Evolutionary conservation across 352 stramenopile genomes (phyloP), one percentile per base, ranked within the genome.

Genomic region (Elongisporangium anandrum): DNA sequence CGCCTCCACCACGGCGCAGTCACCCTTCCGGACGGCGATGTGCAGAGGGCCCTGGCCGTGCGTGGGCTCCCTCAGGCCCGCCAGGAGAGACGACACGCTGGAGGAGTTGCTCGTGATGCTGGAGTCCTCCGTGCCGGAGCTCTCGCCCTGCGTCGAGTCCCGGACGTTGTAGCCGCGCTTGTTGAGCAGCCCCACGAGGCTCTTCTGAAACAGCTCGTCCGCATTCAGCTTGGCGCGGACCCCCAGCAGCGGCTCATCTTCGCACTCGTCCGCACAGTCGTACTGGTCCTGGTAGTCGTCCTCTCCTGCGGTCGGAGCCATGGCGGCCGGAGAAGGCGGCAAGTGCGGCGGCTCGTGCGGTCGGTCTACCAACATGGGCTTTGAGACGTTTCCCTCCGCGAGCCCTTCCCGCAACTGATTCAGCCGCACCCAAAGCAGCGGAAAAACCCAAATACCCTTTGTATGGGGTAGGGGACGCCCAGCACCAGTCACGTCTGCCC

Each of bases 91-190:
- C 56, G 83, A 90, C 24, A 92, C 65, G 34, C 70, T 80, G 26
- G 80, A 88, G 24, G 66, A 69, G 5, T 66, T 79, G 61, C 78
- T 90, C 12, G 84, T 84, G 29, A 89, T 74, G 50, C 78, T 90
- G 47, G 66, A 72, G 17, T 69, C 79, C 29, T 67, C 63, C 17
- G 62, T 68, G 57, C 81, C 81, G 20, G 76, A 88, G 54, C 68
- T 78, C 61, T 90, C 80, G 4, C 73, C 59, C 54, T 64, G 59
- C 24, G 77, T 72, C 49, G 77, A 81, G 57, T 90, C 83, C 48
- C 78, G 74, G 55, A 94, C 72, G 60, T 94, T 94, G 68, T 94
- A 94, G 59, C 84, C 84, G 56, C 84, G 80, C 57, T 89, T 90
- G 65, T 94, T 94, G 45, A 94, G 71, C 41, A 94, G 74, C 20